Evolutionary conservation across 73 alveolate genomes (phyloP).

Genomic region (Paramecium caudatum): DNA sequence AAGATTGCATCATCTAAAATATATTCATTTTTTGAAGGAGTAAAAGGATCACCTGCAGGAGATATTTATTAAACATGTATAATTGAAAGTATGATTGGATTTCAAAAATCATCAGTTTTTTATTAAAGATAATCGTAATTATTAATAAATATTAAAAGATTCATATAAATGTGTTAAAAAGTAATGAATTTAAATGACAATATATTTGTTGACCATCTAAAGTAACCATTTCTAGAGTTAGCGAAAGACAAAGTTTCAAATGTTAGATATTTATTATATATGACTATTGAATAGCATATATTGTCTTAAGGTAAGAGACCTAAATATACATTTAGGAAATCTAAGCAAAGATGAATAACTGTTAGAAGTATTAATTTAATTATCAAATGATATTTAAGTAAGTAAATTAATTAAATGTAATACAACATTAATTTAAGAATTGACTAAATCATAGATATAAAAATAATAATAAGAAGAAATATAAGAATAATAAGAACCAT

Average conservation of each 20-base stretch:
- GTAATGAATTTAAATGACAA: background rate
- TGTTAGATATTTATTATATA: background rate
- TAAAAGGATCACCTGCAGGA: background rate
- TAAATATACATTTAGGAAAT: background rate
- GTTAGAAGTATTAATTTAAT: background rate
- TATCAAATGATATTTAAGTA: background rate
- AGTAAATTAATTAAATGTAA: no score
- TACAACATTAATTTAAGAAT: background rate
- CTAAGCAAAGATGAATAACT: background rate
- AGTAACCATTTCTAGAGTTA: background rate
- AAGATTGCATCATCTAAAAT: slow-evolving; percentile 74
- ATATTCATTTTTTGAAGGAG: slow-evolving; percentile 17
- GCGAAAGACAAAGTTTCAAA: slow-evolving; percentile 33
- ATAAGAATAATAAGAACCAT: background rate
- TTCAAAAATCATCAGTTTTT: background rate
- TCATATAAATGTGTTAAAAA: slow-evolving; percentile 35
- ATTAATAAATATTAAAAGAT: background rate
- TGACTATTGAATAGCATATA: background rate
- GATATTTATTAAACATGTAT: slow-evolving; percentile 1
- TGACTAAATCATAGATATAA: background rate
- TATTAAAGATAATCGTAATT: slow-evolving; percentile 44
- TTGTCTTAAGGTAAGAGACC: background rate
- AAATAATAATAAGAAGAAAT: background rate
- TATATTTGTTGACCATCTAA: background rate
- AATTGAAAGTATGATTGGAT: slow-evolving; percentile 41